Evolutionary conservation across 805 yeast genomes (phyloP).

Genomic region (Metschnikowia colocasiae): DNA sequence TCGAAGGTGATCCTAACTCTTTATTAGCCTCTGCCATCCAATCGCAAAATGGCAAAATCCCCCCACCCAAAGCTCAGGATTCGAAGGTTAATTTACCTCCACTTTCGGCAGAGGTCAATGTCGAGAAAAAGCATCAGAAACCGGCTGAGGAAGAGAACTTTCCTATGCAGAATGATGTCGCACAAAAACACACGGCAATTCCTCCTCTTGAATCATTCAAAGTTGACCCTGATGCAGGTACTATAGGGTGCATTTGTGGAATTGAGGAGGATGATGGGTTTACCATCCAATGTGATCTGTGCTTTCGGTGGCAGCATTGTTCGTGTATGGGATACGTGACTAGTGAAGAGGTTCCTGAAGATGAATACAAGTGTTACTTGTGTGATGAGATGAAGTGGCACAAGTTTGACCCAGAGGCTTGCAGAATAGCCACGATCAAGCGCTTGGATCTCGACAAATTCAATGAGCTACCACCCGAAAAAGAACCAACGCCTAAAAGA

Average conservation of each 20-base stretch:
- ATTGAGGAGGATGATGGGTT: conserved; percentile 87
- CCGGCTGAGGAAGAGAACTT: not conserved
- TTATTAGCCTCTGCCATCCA: not conserved
- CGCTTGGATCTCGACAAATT: conserved; percentile 29
- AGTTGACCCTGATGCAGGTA: conserved; percentile 78
- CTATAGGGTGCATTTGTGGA: conserved; percentile 86
- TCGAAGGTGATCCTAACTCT: not conserved
- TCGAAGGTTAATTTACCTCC: not conserved
- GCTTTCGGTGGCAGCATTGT: conserved; percentile 94
- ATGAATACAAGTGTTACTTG: conserved; percentile 66
- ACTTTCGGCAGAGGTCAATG: not conserved
- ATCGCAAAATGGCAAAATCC: no score
- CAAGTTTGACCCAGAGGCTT: conserved; percentile 38
- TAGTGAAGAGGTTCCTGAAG: conserved; percentile 75
- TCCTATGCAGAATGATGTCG: not conserved
- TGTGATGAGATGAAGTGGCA: conserved; percentile 55
- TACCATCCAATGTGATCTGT: conserved; percentile 90
- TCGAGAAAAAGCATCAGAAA: not conserved
- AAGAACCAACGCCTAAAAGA: conserved; percentile 15
- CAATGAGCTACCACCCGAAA: conserved; percentile 18
- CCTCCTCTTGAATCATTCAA: conserved; percentile 47
- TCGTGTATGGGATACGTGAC: conserved; percentile 77
- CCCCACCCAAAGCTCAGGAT: not conserved
- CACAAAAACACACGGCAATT: conserved; percentile 2
- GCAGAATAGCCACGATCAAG: conserved; percentile 28